Percentiles rank a stretch among this genome's conserved stretches.
These are phyloP conservation scores for Rhizomucor miehei DNA, from an alignment of 371 early-diverging fungal species.

Conservation along the genomic window DNA sequence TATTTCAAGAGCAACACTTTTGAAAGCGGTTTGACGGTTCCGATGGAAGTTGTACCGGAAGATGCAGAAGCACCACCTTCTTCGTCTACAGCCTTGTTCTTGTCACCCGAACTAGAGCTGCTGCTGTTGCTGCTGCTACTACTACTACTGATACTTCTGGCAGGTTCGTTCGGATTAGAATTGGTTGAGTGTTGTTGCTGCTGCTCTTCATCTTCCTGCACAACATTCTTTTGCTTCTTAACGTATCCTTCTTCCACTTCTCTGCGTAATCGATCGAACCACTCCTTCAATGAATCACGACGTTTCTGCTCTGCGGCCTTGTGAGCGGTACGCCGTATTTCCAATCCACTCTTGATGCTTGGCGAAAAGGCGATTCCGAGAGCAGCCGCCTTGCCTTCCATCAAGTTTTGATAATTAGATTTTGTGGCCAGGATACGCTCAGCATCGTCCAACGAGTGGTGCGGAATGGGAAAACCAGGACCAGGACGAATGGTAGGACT, in stretches of 20 bases:
- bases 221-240: conserved; percentile 28
- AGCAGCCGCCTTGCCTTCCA: conserved; percentile 77
- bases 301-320: conserved; percentile 94
- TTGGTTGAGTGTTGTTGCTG: conserved; percentile 11
- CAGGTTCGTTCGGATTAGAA: conserved; percentile 2
- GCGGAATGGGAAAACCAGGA: background rate
- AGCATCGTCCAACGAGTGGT: conserved; percentile 28
- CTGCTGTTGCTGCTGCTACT: background rate
- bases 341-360: conserved; percentile 70
- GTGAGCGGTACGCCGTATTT: conserved; percentile 76
- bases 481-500: conserved; percentile 32
- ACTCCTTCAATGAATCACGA: conserved; percentile 82
- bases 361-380: conserved; percentile 70
- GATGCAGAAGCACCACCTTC: conserved; percentile 1
- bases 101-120: background rate
- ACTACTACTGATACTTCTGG: background rate
- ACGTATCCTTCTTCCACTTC: conserved; percentile 68
- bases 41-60: background rate
- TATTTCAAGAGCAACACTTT: conserved; percentile 48
- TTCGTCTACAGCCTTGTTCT: conserved; percentile 1
- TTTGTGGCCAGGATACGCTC: conserved; percentile 65
- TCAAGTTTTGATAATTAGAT: conserved; percentile 84
- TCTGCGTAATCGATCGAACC: conserved; percentile 72
- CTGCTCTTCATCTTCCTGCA: conserved; percentile 4
- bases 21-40: conserved; percentile 35